Conservation (phyloP, 202 grass and related monocot species). For the Elaeis oleifera region DNA sequence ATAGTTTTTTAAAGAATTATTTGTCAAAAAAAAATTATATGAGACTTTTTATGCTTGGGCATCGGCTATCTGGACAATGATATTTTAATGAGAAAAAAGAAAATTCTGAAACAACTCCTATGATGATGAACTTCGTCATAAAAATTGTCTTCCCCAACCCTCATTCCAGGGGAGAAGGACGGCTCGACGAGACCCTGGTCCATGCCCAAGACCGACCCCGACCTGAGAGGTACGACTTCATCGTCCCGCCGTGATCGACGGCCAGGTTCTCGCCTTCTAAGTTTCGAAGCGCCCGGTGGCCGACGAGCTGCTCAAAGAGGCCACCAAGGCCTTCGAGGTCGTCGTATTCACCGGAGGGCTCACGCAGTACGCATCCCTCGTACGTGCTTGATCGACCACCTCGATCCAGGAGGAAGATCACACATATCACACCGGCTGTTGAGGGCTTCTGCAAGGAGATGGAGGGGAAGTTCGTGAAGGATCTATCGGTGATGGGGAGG, state of each 20-base stretch:
- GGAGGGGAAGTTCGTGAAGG: conserved; percentile 22
- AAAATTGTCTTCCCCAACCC: neutral
- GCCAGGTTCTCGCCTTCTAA: conserved; percentile 69
- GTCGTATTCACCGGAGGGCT: conserved; percentile 16
- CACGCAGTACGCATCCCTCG: conserved; percentile 21
- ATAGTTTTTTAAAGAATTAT: too few relatives aligned
- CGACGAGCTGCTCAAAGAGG: conserved; percentile 59
- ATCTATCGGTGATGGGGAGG: conserved; percentile 33
- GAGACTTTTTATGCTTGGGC: too few relatives aligned
- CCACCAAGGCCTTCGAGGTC: conserved; percentile 21
- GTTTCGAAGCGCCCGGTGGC: conserved; percentile 73
- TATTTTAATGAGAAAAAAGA: too few relatives aligned
- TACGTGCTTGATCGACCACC: conserved; percentile 24
- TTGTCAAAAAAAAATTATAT: too few relatives aligned
- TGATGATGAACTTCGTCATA: conserved; percentile 21
- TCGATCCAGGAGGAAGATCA: conserved; percentile 4
- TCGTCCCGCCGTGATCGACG: conserved; percentile 57
- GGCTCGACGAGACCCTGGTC: conserved; percentile 22
- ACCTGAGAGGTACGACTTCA: conserved; percentile 57
- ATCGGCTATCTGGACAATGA: too few relatives aligned
- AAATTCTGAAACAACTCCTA: too few relatives aligned
- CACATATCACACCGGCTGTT: conserved; percentile 18
- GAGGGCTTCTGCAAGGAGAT: conserved; percentile 17
- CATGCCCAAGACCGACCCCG: conserved; percentile 47
- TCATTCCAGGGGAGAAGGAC: conserved; percentile 17